Percentiles rank a stretch among this genome's conserved stretches.
phyloP scores from a whole-genome alignment of 2,329 filamentous ascomycete genomes.

The Bipolaris gigantea region DNA sequence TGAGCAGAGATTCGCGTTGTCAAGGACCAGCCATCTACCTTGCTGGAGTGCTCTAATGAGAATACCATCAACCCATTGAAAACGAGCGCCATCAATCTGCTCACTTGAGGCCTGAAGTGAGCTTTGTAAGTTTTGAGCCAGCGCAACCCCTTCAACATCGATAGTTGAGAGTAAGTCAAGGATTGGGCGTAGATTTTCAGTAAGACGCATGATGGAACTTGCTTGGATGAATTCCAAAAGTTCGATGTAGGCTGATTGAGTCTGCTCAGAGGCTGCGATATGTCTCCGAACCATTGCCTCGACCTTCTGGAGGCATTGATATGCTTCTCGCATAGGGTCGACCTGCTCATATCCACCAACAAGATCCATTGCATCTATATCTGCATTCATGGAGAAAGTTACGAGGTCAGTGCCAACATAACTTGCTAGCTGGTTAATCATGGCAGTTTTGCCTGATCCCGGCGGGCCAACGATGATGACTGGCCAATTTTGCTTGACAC shows the following conservation, averaged over 20 bases:
- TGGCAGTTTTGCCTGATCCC: conserved; percentile 81
- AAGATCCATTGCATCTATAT: conserved; percentile 95
- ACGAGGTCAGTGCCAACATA: conserved; percentile 74
- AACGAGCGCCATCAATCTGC: conserved; percentile 71
- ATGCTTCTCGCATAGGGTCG: conserved; percentile 74
- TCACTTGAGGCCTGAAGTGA: conserved; percentile 58
- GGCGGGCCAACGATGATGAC: conserved; percentile 85
- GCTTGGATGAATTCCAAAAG: conserved; percentile 29
- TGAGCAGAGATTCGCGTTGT: conserved; percentile 96
- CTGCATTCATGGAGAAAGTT: conserved; percentile 87
- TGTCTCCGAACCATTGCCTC: conserved; percentile 54
- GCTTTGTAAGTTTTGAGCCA: conserved; percentile 54
- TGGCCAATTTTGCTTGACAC: conserved; percentile 82
- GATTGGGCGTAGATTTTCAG: conserved; percentile 10
- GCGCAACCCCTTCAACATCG: conserved; percentile 21
- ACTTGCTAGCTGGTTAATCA: conserved; percentile 80
- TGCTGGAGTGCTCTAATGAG: conserved; percentile 83
- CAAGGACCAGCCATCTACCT: conserved; percentile 90
- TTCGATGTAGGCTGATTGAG: conserved; percentile 10
- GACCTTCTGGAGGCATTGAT: conserved; percentile 60
- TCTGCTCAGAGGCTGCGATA: conserved; percentile 19
- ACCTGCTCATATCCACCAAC: conserved; percentile 96
- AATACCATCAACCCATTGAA: conserved; percentile 95
- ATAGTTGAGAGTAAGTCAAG: conserved; percentile 17
- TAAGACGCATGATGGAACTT: neutral